Conservation (phyloP, 2,329 filamentous ascomycete species). For the Pseudopithomyces chartarum region DNA sequence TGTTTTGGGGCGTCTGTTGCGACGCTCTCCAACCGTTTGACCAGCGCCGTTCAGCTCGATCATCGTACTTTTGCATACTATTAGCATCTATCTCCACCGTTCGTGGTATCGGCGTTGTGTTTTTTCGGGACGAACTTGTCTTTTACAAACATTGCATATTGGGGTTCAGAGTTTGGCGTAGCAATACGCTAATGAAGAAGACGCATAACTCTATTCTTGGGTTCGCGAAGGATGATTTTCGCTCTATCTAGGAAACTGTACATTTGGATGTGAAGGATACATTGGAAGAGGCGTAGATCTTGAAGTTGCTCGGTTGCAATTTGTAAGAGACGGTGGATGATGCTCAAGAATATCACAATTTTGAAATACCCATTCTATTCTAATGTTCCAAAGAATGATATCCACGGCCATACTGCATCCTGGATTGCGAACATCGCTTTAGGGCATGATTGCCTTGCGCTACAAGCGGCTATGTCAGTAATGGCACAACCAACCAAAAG, state of each 20-base stretch:
- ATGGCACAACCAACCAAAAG: background rate
- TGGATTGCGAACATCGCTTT: background rate
- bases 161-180: background rate
- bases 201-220: background rate
- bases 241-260: constrained; percentile 1
- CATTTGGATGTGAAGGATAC: background rate
- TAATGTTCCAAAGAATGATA: background rate
- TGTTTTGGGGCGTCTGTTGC: constrained; percentile 27
- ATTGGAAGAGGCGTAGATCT: background rate
- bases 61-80: constrained; percentile 14
- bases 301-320: background rate
- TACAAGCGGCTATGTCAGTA: background rate
- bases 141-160: constrained; percentile 4
- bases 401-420: background rate
- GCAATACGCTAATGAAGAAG: background rate
- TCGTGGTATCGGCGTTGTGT: constrained; percentile 9
- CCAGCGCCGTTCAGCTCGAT: constrained; percentile 3
- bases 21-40: constrained; percentile 18
- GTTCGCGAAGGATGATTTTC: background rate
- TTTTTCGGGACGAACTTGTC: constrained; percentile 6
- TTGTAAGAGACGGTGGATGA: background rate
- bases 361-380: constrained; percentile 9
- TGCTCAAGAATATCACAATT: background rate
- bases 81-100: constrained; percentile 11
- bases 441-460: background rate